Base-by-base conservation (phyloP, 192 early-diverging fungal species). In the Funneliformis geosporum region DNA sequence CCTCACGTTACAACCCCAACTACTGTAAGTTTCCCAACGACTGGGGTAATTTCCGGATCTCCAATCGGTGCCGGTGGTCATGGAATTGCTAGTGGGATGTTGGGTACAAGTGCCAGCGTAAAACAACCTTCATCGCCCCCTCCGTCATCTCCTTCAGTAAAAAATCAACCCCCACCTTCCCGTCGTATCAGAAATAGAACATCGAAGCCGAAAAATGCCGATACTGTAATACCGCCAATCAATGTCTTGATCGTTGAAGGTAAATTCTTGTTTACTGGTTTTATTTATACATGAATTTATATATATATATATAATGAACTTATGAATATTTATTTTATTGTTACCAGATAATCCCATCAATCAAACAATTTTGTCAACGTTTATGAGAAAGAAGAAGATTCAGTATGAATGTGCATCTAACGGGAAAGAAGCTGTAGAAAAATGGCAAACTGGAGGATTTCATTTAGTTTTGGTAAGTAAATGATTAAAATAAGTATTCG, bases 171-270 rank as follows among this genome's bases (percentile, higher is more conserved):
- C 27, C 39, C 80, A 27, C 25, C 33, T 9, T 4, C 50, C 28
- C 61, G 27, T 3, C 44, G 44, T 43, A 62, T 69, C 65, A 78
- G 60, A 16, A 21, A 27, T 21, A 76, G n/a, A 69, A 38, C 79
- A 75, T 28, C 27, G 28, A 55, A 73, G 5, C 28, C 59, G 11
- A 66, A 66, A n/a, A 76, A 72, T n/a, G 79, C 83, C 2, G 83
- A 86, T 60, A 55, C 80, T 12, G 83, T 84, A 23, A 90, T 88
- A 78, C 89, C 89, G 5, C 87, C 89, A 25, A 88, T 95, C 75
- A 93, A 93, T 70, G 93, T 95, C 18, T 82, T 95, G 38, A 90
- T 95, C 46, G 94, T 94, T 0, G 94, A 95, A 87, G 90, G 90
- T 91, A 84, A 64, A 39, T 9, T 16, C 59, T 21, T 40, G 12